phyloP scores from a whole-genome alignment of 2,329 filamentous ascomycete species.

The Aurifilum marmelostoma region DNA sequence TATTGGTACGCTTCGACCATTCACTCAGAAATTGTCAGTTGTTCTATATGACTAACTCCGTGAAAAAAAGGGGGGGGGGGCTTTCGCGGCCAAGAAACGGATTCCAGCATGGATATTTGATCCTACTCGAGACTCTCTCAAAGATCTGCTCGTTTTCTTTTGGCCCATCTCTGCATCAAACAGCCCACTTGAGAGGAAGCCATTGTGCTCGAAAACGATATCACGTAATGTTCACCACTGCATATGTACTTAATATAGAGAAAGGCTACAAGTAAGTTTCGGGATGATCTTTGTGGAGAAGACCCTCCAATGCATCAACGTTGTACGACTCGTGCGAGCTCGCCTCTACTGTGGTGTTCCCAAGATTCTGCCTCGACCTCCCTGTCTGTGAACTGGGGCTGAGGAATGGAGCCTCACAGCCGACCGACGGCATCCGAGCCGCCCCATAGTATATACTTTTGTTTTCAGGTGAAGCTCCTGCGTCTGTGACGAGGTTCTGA shows the following conservation, averaged over 20 bases:
- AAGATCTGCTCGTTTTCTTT: not conserved
- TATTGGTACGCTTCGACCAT: not conserved
- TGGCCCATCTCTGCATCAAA: too few species aligned
- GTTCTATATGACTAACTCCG: not conserved
- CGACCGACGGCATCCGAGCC: not conserved
- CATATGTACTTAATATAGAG: not conserved
- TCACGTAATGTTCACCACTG: not conserved
- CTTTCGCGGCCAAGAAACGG: too few species aligned
- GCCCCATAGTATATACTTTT: not conserved
- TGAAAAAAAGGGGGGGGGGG: not conserved
- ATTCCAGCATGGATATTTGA: not conserved
- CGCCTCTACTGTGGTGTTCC: not conserved
- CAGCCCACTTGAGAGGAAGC: not conserved
- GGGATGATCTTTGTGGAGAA: not conserved
- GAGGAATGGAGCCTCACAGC: not conserved
- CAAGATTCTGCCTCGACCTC: not conserved
- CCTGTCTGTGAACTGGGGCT: not conserved
- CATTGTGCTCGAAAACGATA: not conserved
- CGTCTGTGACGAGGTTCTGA: not conserved
- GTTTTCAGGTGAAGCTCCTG: not conserved
- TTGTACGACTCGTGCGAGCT: not conserved
- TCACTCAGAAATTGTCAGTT: not conserved
- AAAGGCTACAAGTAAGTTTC: not conserved
- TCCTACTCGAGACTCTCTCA: not conserved
- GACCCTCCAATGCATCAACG: not conserved